phyloP scores from a whole-genome alignment of 345 rosid genomes.

The Ceriops tagal region DNA sequence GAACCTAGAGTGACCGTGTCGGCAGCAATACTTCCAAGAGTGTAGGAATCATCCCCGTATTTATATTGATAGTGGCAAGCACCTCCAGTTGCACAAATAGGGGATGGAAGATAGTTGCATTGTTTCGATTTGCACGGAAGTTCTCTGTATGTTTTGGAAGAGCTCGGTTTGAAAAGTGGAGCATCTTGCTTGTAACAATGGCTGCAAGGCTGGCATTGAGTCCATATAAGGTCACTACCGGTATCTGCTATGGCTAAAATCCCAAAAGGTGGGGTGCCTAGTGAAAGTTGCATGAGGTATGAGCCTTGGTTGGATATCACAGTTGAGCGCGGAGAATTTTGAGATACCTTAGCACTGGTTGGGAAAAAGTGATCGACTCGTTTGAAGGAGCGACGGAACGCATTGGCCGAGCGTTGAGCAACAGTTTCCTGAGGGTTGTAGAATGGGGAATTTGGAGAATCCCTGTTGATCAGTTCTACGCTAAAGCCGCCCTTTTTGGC shows the following conservation, averaged over 20 bases:
- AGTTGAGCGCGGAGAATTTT: background rate
- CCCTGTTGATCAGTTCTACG: slow-evolving; percentile 24
- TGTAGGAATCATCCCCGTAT: slow-evolving; percentile 10
- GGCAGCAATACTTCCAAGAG: slow-evolving; percentile 4
- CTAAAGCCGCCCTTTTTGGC: slow-evolving; percentile 24
- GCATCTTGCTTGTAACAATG: slow-evolving; percentile 10
- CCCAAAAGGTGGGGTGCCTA: slow-evolving; percentile 21
- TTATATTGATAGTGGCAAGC: slow-evolving; percentile 1
- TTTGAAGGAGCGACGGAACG: slow-evolving; percentile 15
- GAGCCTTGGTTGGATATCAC: slow-evolving; percentile 11
- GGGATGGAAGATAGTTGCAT: background rate
- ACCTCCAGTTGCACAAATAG: background rate
- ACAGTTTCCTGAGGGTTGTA: slow-evolving; percentile 1
- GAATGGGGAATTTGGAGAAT: slow-evolving; percentile 29
- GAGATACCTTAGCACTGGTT: background rate
- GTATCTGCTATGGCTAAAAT: slow-evolving; percentile 20
- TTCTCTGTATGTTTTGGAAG: slow-evolving; percentile 34
- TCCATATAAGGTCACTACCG: slow-evolving; percentile 29
- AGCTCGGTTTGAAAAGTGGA: slow-evolving; percentile 17
- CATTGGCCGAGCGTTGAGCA: background rate
- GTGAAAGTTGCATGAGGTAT: slow-evolving; percentile 17
- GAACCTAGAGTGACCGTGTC: slow-evolving; percentile 31
- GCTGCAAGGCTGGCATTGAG: slow-evolving; percentile 21
- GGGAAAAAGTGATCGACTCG: slow-evolving; percentile 11
- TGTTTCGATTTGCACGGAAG: background rate